Base-by-base conservation (phyloP, 2,329 filamentous ascomycete species). In the Fusarium odoratissimum region DNA sequence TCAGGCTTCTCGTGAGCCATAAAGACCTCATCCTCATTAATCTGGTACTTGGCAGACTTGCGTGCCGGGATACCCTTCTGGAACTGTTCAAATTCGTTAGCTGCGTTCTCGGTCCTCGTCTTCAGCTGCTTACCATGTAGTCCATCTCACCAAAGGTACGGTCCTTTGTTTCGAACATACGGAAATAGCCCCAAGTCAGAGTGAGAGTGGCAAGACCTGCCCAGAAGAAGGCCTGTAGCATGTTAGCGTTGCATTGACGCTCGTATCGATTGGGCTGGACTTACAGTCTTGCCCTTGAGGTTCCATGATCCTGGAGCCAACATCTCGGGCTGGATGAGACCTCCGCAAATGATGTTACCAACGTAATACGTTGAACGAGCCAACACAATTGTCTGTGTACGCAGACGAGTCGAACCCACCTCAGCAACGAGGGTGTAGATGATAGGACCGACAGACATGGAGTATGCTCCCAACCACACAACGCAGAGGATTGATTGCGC, bases 71-170 rank as follows among this genome's bases (percentile, higher is more conserved):
- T 57, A 19, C 76, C 74, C 73, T 82, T 81, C 69, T 82, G 81
- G 77, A 80, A 79, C 78, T 79, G 28, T 68, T 63, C 6, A 25
- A 41, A 33, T 12, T 62, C 19, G 55, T 78, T 46, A 79, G 70
- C 54, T 46, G 28, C 10, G 9, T 21, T 40, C 44, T 45, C 33
- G 42, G 16, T 13, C 58, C 14, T 17, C 30, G 30, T 23, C 35
- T 31, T n/a, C 21, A 3, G 16, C 17, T 13, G 31, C 76, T 65
- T 68, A 81, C 79, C 82, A 84, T 82, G 66, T 82, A 77, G 59
- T 86, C 84, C 78, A 86, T 76, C 73, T 86, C 84, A 56, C 82
- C 83, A 71, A 83, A 85, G 6, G 84, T 85, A 40, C 83, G 81
- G 58, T 79, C 82, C 78, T 84, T 85, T 54, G 83, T 84, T 78